These are phyloP conservation scores for Ogataea hybrid DNA, from an alignment of 1,139 yeast species.

Conservation along the genomic window DNA sequence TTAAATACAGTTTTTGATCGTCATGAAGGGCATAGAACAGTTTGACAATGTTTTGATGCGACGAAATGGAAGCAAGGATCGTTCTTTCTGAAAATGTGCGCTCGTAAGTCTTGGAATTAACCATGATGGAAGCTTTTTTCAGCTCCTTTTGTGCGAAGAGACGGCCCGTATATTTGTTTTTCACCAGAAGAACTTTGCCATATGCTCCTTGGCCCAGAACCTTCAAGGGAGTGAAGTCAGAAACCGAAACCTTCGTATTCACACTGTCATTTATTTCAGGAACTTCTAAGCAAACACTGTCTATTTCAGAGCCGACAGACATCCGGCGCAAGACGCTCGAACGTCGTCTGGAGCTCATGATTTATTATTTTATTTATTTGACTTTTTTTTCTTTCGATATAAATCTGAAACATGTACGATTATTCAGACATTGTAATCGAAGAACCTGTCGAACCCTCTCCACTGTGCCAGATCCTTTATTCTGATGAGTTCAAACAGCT, in stretches of 20 bases:
- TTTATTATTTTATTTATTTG: background rate
- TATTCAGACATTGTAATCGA: constrained; percentile 9
- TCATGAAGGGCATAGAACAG: constrained; percentile 91
- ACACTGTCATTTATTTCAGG: constrained; percentile 14
- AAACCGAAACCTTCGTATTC: constrained; percentile 33
- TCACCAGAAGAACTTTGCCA: constrained; percentile 82
- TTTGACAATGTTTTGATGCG: constrained; percentile 87
- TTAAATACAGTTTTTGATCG: constrained; percentile 69
- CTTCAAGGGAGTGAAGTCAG: constrained; percentile 73
- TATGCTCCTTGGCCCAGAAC: constrained; percentile 92
- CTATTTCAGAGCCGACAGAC: constrained; percentile 12
- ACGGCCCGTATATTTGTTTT: constrained; percentile 60
- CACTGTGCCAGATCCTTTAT: constrained; percentile 74
- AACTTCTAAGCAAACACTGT: constrained; percentile 8
- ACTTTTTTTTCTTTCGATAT: background rate
- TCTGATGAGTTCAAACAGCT: constrained; percentile 62
- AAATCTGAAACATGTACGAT: constrained; percentile 9
- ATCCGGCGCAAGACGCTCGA: constrained; percentile 14
- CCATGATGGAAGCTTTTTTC: constrained; percentile 70
- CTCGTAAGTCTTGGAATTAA: constrained; percentile 48
- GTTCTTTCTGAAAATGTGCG: constrained; percentile 72
- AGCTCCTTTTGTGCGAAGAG: constrained; percentile 89
- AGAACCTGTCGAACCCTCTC: constrained; percentile 6
- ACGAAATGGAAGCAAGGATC: constrained; percentile 58
- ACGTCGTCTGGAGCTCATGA: constrained; percentile 13